A percentile compares a stretch with the other conserved stretches of the same genome.
Conservation (phyloP, 495 filamentous ascomycete genomes). For the Penicillium lividum region DNA sequence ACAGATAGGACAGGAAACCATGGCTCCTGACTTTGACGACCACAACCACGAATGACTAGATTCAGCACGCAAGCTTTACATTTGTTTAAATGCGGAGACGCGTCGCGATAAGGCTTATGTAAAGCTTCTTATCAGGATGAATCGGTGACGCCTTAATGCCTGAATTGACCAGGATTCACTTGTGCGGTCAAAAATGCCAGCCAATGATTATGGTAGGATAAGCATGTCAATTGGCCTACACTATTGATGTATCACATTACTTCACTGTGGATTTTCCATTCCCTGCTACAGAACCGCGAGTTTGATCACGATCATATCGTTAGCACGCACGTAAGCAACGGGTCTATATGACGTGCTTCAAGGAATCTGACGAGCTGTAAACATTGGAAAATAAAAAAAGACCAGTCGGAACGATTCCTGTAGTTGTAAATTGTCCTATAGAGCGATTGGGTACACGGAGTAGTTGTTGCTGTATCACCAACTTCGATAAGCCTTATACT, state of each 20-base stretch:
- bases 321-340: too few relatives aligned
- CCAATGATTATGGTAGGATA: background rate
- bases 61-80: background rate
- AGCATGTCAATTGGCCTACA: background rate
- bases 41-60: background rate
- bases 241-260: background rate
- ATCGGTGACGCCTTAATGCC: background rate
- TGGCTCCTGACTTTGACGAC: constrained; percentile 28
- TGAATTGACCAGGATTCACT: background rate
- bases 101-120: constrained; percentile 16
- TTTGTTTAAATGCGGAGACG: constrained; percentile 16
- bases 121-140: background rate
- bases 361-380: too few relatives aligned
- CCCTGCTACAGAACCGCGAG: background rate
- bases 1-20: constrained; percentile 90
- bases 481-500: background rate
- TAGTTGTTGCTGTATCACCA: too few relatives aligned
- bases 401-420: too few relatives aligned
- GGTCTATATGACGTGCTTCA: too few relatives aligned
- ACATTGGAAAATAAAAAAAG: too few relatives aligned
- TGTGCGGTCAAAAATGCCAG: background rate
- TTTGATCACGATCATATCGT: too few relatives aligned
- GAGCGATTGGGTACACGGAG: too few relatives aligned
- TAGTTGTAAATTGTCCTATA: too few relatives aligned
- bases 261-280: background rate